phyloP scores from a whole-genome alignment of 139 green algal genomes.

The Volvox reticuliferus region DNA sequence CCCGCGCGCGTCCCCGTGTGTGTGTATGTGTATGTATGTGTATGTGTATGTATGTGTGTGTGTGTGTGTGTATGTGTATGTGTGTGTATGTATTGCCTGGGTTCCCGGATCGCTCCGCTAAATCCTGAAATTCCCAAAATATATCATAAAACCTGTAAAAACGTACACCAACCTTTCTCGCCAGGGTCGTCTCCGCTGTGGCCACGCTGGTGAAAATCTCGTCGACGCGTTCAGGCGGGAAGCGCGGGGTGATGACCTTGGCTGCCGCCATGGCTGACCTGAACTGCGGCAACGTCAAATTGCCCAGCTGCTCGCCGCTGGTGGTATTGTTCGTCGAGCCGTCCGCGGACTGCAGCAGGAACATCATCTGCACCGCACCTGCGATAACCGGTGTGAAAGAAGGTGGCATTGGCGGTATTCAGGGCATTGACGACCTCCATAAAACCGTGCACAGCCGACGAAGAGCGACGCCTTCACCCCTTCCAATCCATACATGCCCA shows the following conservation, averaged over 20 bases:
- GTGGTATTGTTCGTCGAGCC: constrained; percentile 60
- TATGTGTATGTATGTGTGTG: no score
- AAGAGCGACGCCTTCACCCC: no score
- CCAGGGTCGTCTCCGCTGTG: constrained; percentile 57
- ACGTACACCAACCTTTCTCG: constrained; percentile 30
- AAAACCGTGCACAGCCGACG: no score
- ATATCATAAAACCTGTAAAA: no score
- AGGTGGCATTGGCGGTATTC: neutral
- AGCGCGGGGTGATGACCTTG: constrained; percentile 57
- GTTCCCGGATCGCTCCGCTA: no score
- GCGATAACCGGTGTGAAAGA: neutral
- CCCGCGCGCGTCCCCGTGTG: no score
- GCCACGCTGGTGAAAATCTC: constrained; percentile 72
- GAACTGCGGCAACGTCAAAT: constrained; percentile 78
- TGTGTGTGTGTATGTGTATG: no score
- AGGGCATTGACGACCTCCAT: no score
- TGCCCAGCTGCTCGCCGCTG: constrained; percentile 62
- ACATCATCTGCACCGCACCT: constrained; percentile 74
- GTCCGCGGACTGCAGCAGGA: constrained; percentile 68
- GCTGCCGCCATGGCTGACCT: constrained; percentile 60
- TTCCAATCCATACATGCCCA: no score
- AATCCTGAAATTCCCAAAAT: no score
- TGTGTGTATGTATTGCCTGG: no score
- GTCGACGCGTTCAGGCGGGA: constrained; percentile 69
- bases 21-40: no score